Conservation (phyloP, 1,284 basidiomycete genomes). For the Butyriboletus appendiculatus region DNA sequence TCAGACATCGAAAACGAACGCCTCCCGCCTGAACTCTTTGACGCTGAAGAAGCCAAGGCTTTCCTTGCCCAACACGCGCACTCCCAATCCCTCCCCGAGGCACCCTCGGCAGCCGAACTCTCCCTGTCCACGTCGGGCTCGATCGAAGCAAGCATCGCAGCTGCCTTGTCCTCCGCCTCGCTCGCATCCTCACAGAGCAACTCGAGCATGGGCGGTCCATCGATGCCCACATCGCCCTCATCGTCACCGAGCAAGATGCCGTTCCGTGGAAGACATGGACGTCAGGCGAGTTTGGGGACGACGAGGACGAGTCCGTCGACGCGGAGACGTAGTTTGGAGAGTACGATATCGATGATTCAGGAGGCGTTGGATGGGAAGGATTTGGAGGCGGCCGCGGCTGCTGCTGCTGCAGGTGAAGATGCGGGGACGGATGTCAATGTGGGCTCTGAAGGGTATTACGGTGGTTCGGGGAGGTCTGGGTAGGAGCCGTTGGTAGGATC, state of each 20-base stretch:
- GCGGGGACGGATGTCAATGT: neutral
- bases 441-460: neutral
- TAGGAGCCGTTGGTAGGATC: neutral
- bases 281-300: slow-evolving; percentile 92
- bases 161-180: slow-evolving; percentile 46
- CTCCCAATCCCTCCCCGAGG: slow-evolving; percentile 47
- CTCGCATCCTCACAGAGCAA: slow-evolving; percentile 29
- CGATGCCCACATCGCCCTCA: slow-evolving; percentile 37
- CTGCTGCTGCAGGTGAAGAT: neutral
- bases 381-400: slow-evolving; percentile 16
- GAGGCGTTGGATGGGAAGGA: slow-evolving; percentile 78
- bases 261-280: slow-evolving; percentile 79
- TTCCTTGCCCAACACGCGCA: slow-evolving; percentile 42
- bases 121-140: slow-evolving; percentile 52
- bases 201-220: slow-evolving; percentile 18
- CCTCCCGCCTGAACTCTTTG: slow-evolving; percentile 92
- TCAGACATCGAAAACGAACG: slow-evolving; percentile 99
- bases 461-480: neutral
- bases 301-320: slow-evolving; percentile 96
- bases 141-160: slow-evolving; percentile 42
- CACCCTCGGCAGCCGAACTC: slow-evolving; percentile 47
- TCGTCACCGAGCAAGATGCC: slow-evolving; percentile 40
- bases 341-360: slow-evolving; percentile 94
- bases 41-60: slow-evolving; percentile 77
- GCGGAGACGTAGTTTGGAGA: slow-evolving; percentile 90